A percentile compares a stretch with the other conserved stretches of the same genome.
These are phyloP conservation scores for Colletotrichum sp. DNA, from an alignment of 2,329 filamentous ascomycete genomes.

Conservation along the genomic window DNA sequence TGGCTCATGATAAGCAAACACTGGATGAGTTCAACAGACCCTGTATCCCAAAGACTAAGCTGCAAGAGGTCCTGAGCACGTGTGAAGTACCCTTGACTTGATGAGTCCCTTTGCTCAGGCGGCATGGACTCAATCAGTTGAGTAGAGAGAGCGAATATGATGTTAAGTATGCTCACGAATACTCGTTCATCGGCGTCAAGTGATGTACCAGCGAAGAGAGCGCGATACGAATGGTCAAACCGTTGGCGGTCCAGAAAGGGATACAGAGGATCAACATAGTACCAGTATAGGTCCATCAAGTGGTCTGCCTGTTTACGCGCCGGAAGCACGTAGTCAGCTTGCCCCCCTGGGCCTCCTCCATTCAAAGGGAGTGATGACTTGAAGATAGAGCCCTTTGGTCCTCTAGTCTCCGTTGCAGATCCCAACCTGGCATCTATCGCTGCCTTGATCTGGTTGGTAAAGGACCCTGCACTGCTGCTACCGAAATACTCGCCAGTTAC, in stretches of 20 bases:
- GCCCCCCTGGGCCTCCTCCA: not conserved
- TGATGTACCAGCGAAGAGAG: conserved; percentile 42
- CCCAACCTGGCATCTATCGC: conserved; percentile 41
- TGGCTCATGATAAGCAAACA: conserved; percentile 52
- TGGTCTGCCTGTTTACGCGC: conserved; percentile 48
- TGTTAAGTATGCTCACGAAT: conserved; percentile 49
- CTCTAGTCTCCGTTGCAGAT: not conserved
- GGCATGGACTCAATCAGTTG: conserved; percentile 47
- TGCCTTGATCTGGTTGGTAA: conserved; percentile 50
- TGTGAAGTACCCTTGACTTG: conserved; percentile 45
- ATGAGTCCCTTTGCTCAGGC: conserved; percentile 41
- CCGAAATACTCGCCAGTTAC: conserved; percentile 50
- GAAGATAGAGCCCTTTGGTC: conserved; percentile 10
- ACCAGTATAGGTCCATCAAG: conserved; percentile 51
- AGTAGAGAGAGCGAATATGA: conserved; percentile 50
- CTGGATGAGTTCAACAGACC: conserved; percentile 49
- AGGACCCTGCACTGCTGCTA: conserved; percentile 50
- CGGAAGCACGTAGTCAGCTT: conserved; percentile 44
- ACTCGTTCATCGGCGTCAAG: conserved; percentile 43
- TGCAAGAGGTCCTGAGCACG: conserved; percentile 47
- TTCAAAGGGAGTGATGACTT: conserved; percentile 22
- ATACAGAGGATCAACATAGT: conserved; percentile 50
- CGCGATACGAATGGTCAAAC: conserved; percentile 43
- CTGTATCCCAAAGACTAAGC: conserved; percentile 46
- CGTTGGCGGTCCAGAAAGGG: conserved; percentile 45